Percentiles rank a stretch among this genome's conserved stretches.
phyloP scores from a whole-genome alignment of 768 basidiomycete species.

The Tephrocybe sp. region DNA sequence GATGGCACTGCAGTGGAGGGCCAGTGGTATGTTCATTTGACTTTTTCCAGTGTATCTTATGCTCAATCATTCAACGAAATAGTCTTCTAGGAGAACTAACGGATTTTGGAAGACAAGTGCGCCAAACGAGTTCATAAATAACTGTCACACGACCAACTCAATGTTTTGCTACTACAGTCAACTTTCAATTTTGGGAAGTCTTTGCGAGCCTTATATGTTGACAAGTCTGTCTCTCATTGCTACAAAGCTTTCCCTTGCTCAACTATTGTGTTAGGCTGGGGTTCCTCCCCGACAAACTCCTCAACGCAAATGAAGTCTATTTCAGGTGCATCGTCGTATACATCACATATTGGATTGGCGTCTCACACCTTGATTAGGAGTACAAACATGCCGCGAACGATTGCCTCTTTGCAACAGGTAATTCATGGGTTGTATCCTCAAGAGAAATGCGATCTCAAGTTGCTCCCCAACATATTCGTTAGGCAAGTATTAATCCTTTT shows the following conservation, averaged over 20 bases:
- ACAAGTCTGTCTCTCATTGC: conserved; percentile 43
- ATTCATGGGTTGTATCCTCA: conserved; percentile 71
- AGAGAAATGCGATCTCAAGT: conserved; percentile 39
- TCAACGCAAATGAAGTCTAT: conserved; percentile 46
- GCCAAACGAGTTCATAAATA: not conserved
- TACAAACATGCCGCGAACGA: conserved; percentile 76
- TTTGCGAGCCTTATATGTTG: conserved; percentile 62
- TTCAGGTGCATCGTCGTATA: conserved; percentile 47
- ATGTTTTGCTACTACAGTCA: conserved; percentile 37
- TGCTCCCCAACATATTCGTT: conserved; percentile 49
- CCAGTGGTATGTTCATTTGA: conserved; percentile 51
- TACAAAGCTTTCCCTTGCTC: not conserved
- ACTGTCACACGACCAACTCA: not conserved
- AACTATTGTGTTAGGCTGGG: conserved; percentile 42
- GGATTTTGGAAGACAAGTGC: conserved; percentile 65
- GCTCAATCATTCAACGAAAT: not conserved
- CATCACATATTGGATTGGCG: not conserved
- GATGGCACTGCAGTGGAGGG: conserved; percentile 55
- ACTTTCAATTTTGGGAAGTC: conserved; percentile 61
- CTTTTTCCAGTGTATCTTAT: not conserved
- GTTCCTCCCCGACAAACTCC: conserved; percentile 56
- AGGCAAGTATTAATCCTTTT: conserved; percentile 35
- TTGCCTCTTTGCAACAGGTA: conserved; percentile 71
- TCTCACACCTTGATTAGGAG: conserved; percentile 34
- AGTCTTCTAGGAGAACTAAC: conserved; percentile 74